Evolutionary conservation across 495 filamentous ascomycete genomes (phyloP), one percentile per base, ranked within the genome.

Genomic region (Penicillium roqueforti): DNA sequence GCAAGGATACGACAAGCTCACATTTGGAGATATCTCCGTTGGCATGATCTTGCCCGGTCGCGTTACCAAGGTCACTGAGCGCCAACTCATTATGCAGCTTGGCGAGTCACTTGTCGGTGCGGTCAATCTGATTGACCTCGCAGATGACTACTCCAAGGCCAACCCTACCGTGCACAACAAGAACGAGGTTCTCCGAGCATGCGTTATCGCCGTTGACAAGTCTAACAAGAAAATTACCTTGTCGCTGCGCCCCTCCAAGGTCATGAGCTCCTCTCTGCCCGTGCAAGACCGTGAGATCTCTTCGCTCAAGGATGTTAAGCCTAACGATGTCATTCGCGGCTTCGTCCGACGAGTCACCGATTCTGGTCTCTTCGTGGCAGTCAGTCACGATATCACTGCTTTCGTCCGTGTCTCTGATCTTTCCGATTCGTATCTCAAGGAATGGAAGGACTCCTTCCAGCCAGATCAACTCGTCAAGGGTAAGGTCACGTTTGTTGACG

Each of bases 381-480:
- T 98, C 5, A 89, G 89, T 25, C 83, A 84, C 23, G 82, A 86
- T 53, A 74, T 96, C n/a, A 88, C 83, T 28, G 92, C 86, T 4
- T 88, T 88, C 66, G 83, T 92, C 26, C 83, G 85, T 55, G 82
- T 97, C 43, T 86, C 86, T 10, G 90, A 97, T 63, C 82, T 97
- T 16, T 95, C 92, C 0, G 92, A 98, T 65, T 80, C 80, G 4
- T 97, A 82, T 65, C 75, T 97, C 60, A 97, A 97, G 69, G 89
- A 97, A 43, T 98, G 93, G 93, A 95, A 95, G 73, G 79, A 86
- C n/a, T 70, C 81, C 14, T 96, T 90, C 73, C 81, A 92, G 56
- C 70, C 87, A 31, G 89, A 90, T 62, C 90, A 97, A 68, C 77
- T 98, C 16, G 88, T 98, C 25, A 91, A 86, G 69, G 93, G 90